Base-by-base conservation (phyloP, 1,139 yeast genomes). In the Sugiyamaella xylanicola region DNA sequence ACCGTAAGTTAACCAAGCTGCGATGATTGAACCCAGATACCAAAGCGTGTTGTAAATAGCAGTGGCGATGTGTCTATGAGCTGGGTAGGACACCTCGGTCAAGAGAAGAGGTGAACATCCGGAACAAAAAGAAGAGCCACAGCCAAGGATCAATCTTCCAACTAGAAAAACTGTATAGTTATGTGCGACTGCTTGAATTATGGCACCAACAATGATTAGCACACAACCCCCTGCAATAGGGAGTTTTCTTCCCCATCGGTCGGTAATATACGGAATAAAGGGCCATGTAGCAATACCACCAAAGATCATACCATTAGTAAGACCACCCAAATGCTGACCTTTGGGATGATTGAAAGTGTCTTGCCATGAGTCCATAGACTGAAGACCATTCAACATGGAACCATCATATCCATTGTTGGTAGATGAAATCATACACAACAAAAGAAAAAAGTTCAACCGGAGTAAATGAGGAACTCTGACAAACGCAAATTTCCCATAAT, bases 111-210 rank as follows among this genome's bases (percentile, higher is more conserved):
- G 60, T 15, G 61, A 46, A 15, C 42, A 20, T 15, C 46, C 44
- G 15, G 47, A 25, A 91, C 76, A 8, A 96, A 88, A 0, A 96
- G 97, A 57, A 87, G 81, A 62, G 96, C 98, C 45, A 90, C 96
- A 87, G 19, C 98, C 98, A 85, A 92, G 87, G 47, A 92, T 76
- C 63, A 92, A 85, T 70, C 98, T 79, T 40, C 98, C 99, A 15
- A 75, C 84, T 62, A 89, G 85, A 97, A 93, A 92, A 40, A 87
- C 85, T 95, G 97, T 89, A 57, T 90, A 85, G 2, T 84, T 77
- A 57, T 82, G 81, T 3, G 97, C 83, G 32, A 84, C 87, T 56
- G 92, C 82, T 73, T 93, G 98, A 63, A 91, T 76, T 47, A 83
- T 80, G 25, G 96, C 89, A 55, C 98, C 99, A 41, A 86, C 76